Conservation (phyloP, 805 yeast genomes). For the Maudiozyma turicensis region DNA sequence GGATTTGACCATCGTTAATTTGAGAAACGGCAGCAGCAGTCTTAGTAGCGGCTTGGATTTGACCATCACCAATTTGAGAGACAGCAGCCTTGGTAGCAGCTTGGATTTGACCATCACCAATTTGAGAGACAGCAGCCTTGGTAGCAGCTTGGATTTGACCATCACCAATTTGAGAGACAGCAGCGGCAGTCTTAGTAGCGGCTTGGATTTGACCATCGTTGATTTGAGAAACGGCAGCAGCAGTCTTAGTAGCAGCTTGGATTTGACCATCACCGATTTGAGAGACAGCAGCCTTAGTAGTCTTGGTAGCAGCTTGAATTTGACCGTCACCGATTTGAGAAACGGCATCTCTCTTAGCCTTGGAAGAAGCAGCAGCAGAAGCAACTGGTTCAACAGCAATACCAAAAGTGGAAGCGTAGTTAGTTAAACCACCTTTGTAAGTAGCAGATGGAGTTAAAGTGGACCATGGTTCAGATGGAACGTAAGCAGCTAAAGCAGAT, state of each 20-base stretch:
- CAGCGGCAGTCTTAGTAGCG: constrained; percentile 25
- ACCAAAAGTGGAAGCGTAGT: constrained; percentile 33
- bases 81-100: constrained; percentile 13
- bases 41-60: constrained; percentile 32
- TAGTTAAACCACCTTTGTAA: constrained; percentile 31
- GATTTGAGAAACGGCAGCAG: constrained; percentile 28
- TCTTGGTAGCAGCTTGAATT: constrained; percentile 33
- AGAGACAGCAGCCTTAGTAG: constrained; percentile 9
- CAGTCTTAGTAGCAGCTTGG: constrained; percentile 31
- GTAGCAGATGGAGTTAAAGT: constrained; percentile 35
- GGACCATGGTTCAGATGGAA: constrained; percentile 32
- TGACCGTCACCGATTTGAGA: constrained; percentile 52
- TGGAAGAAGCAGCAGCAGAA: constrained; percentile 25
- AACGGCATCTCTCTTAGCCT: constrained; percentile 27
- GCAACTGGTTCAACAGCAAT: constrained; percentile 33
- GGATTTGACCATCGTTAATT: constrained; percentile 8
- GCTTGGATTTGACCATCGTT: constrained; percentile 13
- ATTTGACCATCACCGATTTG: constrained; percentile 40
- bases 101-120: constrained; percentile 45
- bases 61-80: constrained; percentile 39
- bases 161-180: constrained; percentile 39
- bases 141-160: constrained; percentile 44
- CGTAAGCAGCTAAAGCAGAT: constrained; percentile 20
- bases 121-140: constrained; percentile 29
- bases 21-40: constrained; percentile 31